A percentile compares a stretch with the other conserved stretches of the same genome.
Conservation (phyloP, 441 rosid genomes). For the Mallotus japonicus region DNA sequence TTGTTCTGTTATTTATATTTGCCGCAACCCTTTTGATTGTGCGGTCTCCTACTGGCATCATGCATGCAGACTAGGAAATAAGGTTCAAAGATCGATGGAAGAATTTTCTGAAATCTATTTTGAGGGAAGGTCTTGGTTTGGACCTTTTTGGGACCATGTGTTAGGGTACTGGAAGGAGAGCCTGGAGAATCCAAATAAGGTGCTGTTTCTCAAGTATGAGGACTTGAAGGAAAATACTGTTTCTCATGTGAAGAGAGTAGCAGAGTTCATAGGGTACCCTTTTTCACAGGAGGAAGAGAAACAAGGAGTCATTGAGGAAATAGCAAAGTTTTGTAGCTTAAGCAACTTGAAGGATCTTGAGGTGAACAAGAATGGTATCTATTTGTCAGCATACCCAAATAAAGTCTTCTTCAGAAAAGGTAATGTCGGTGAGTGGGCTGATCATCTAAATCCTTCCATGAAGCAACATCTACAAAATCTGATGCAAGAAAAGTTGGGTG, state of each 20-base stretch:
- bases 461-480: neutral
- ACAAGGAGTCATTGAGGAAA: neutral
- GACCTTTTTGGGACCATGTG: neutral
- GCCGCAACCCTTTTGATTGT: constrained; percentile 8
- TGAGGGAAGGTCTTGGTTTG: neutral
- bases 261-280: neutral
- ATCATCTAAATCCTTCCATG: neutral
- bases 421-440: neutral
- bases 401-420: neutral
- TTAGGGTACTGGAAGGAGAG: neutral
- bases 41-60: neutral
- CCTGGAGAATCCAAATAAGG: neutral
- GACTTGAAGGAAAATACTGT: neutral
- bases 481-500: neutral
- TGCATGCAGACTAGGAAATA: neutral
- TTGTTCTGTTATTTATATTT: neutral
- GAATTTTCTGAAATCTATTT: neutral
- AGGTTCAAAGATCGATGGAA: neutral
- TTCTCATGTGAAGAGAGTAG: neutral
- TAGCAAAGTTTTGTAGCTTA: neutral
- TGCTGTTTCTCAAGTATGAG: neutral
- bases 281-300: constrained; percentile 11
- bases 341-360: neutral
- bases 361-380: neutral
- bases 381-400: neutral